Percentiles rank a stretch among this genome's conserved stretches.
phyloP scores from a whole-genome alignment of 148 eudicot genomes.

The Amaranthus hypochondriacus region DNA sequence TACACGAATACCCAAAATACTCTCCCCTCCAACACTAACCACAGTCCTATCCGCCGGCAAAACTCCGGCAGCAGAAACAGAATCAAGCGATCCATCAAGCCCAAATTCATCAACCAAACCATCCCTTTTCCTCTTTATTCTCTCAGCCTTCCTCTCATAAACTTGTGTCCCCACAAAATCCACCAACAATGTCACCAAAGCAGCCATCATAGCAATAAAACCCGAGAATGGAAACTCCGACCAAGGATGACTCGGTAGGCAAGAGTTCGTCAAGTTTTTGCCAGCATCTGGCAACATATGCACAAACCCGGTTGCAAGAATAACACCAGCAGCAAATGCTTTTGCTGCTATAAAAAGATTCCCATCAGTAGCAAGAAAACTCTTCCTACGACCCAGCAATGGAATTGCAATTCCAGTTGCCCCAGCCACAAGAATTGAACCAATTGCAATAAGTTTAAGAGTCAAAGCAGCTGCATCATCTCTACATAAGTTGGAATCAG shows the following conservation, averaged over 20 bases:
- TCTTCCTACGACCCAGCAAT: conserved; percentile 31
- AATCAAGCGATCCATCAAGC: conserved; percentile 36
- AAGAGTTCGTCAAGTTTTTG: conserved; percentile 48
- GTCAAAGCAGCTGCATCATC: conserved; percentile 38
- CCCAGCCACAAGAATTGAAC: conserved; percentile 39
- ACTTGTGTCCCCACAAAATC: conserved; percentile 89
- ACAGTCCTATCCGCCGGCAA: conserved; percentile 32
- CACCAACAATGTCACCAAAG: conserved; percentile 58
- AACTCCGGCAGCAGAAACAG: conserved; percentile 41
- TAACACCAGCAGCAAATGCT: conserved; percentile 59
- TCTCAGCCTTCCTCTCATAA: conserved; percentile 70
- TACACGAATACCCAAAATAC: conserved; percentile 82
- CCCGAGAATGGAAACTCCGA: conserved; percentile 79
- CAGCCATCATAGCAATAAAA: conserved; percentile 81
- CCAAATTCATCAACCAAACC: conserved; percentile 12
- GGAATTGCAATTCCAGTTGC: conserved; percentile 45
- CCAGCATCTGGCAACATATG: conserved; percentile 92
- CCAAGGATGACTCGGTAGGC: conserved; percentile 76
- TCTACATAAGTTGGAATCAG: conserved; percentile 28
- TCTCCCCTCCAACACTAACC: conserved; percentile 61
- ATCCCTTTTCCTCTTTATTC: conserved; percentile 21
- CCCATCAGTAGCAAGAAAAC: conserved; percentile 39
- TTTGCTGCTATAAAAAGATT: conserved; percentile 44
- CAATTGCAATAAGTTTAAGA: conserved; percentile 40
- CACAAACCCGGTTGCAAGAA: conserved; percentile 70